phyloP scores from a whole-genome alignment of 2,329 filamentous ascomycete species.

The Colletotrichum phormii region DNA sequence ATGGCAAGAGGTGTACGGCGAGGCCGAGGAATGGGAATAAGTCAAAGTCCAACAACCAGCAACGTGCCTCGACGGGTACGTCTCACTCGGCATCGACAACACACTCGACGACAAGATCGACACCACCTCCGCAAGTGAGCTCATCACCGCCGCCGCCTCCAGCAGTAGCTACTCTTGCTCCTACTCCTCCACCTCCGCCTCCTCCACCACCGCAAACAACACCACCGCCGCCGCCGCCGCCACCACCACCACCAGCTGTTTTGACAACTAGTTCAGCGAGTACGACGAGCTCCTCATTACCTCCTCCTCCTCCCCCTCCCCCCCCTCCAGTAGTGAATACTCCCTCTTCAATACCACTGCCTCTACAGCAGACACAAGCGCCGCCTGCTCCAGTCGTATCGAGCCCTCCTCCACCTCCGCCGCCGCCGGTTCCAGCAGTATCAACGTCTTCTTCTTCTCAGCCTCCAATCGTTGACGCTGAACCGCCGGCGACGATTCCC shows the following conservation, averaged over 20 bases:
- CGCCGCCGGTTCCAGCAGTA: constrained; percentile 12
- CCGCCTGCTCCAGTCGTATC: constrained; percentile 28
- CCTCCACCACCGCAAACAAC: constrained; percentile 2
- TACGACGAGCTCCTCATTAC: constrained; percentile 49
- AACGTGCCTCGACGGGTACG: constrained; percentile 23
- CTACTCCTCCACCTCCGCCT: constrained; percentile 12
- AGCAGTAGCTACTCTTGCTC: background rate
- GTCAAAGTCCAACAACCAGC: constrained; percentile 26
- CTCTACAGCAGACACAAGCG: constrained; percentile 23
- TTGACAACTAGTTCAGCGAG: constrained; percentile 45
- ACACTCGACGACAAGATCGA: constrained; percentile 22
- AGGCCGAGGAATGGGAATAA: constrained; percentile 52
- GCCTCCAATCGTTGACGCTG: constrained; percentile 27
- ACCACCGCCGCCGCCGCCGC: background rate
- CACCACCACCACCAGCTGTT: constrained; percentile 27
- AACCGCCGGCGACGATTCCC: constrained; percentile 28
- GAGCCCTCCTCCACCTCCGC: constrained; percentile 33
- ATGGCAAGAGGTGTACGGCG: constrained; percentile 65
- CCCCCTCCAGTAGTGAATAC: constrained; percentile 34
- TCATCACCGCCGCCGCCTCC: constrained; percentile 8
- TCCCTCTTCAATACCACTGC: constrained; percentile 3
- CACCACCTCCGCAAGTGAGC: constrained; percentile 24
- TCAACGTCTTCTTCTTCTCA: constrained; percentile 19
- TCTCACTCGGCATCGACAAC: constrained; percentile 27
- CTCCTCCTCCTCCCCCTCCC: constrained; percentile 37